Percentiles rank a stretch among this genome's conserved stretches.
Conservation (phyloP, 108 stramenopile species). For the Aureococcus anophagefferens region DNA sequence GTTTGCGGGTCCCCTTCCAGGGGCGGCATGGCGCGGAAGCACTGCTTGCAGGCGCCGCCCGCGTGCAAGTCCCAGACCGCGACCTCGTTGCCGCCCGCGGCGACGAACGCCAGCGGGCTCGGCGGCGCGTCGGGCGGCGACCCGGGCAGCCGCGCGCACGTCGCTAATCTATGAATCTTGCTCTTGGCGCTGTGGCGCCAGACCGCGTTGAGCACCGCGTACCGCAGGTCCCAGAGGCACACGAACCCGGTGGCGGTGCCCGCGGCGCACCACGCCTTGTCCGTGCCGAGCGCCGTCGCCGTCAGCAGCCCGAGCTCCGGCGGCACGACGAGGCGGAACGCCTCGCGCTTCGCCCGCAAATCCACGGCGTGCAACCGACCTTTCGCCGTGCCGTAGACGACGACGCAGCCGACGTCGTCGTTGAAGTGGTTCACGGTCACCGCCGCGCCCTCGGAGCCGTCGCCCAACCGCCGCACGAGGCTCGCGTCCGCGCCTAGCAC, state of each 20-base stretch:
- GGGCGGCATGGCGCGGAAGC: constrained; percentile 56
- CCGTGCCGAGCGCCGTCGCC: constrained; percentile 66
- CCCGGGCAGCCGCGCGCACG: constrained; percentile 52
- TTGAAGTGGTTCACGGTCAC: constrained; percentile 81
- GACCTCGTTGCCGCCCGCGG: constrained; percentile 73
- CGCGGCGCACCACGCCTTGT: constrained; percentile 73
- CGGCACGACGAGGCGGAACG: constrained; percentile 57
- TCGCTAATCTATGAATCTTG: constrained; percentile 68
- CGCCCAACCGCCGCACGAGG: constrained; percentile 32
- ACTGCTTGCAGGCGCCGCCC: constrained; percentile 67
- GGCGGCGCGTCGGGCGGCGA: constrained; percentile 15
- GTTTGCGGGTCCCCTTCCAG: constrained; percentile 20
- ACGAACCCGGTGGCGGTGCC: constrained; percentile 64
- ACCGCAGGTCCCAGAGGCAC: constrained; percentile 34
- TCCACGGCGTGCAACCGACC: constrained; percentile 64
- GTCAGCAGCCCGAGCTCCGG: constrained; percentile 79
- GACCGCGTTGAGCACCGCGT: constrained; percentile 56
- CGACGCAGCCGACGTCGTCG: constrained; percentile 61
- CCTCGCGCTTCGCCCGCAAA: constrained; percentile 45
- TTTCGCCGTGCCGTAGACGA: constrained; percentile 68
- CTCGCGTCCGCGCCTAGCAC: not conserved
- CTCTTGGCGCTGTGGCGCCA: constrained; percentile 73
- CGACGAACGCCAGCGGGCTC: constrained; percentile 74
- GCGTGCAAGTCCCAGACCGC: constrained; percentile 72
- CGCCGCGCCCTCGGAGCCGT: constrained; percentile 69